Base-by-base conservation (phyloP, 257 asterid genomes). In the Solanum neorickii region DNA sequence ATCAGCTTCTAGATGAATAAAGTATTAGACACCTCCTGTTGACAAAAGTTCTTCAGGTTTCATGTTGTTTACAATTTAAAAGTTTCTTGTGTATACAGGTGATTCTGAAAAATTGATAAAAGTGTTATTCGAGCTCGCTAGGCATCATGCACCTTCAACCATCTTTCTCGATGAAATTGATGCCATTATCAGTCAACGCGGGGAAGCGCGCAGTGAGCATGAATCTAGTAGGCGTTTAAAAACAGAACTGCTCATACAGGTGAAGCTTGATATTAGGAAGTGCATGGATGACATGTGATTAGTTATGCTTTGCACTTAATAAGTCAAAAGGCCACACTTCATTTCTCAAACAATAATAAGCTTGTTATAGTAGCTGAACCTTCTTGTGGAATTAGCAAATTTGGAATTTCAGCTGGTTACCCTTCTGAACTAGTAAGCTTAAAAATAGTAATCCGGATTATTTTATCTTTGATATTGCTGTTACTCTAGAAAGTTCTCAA, bases 111-210 rank as follows among this genome's bases (percentile, higher is more conserved):
- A 97, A 89, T 88, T 95, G 93, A 97, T 97, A 84, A 97, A 93
- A 90, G 99, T 97, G 73, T 89, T 97, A 80, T 97, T 97, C 91
- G 99, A 97, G 96, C 97, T 97, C 68, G 99, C 99, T 60, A 93
- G 99, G 92, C 98, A 95, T 89, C 99, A 97, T 90, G 99, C 99
- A 52, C 99, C 99, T 80, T 93, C 99, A 85, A 97, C 99, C 85
- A 97, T 95, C 89, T 97, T 97, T 93, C 95, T 97, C 88, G 99
- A 97, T 89, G 99, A 97, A 92, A 97, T 97, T 83, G 99, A 97
- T 87, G 98, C 99, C 77, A 97, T 97, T 87, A 96, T 97, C 86
- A 95, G 99, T 90, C 99, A 97, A 87, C 98, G 99, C 62, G 99
- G 99, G 88, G 99, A 97, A 92, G 99, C 94, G 23, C 98, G 95